Evolutionary conservation across 306 rosid genomes (phyloP).

Genomic region (Castanopsis chinensis): DNA sequence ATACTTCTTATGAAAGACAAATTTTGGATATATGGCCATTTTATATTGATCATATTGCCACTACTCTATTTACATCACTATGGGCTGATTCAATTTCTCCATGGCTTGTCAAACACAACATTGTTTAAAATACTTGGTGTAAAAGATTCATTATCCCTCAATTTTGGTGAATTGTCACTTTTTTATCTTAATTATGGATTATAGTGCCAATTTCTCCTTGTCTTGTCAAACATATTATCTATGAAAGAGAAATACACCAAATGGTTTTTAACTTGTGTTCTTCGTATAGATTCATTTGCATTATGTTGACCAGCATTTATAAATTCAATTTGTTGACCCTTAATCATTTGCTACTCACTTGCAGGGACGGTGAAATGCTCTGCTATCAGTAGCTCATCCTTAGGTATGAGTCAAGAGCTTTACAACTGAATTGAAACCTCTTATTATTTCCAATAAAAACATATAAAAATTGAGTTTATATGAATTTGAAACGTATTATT

Average conservation of each 20-base stretch:
- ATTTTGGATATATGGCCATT: not conserved
- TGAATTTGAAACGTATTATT: no score
- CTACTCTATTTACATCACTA: not conserved
- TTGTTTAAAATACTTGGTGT: not conserved
- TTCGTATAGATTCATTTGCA: not conserved
- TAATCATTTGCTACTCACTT: slow-evolving; percentile 9
- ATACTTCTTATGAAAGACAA: not conserved
- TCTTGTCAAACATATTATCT: not conserved
- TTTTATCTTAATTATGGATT: not conserved
- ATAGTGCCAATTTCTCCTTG: not conserved
- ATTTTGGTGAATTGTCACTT: not conserved
- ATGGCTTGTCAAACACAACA: not conserved
- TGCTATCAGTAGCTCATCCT: no score
- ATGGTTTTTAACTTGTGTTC: not conserved
- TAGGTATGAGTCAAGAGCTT: no score
- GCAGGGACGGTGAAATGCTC: slow-evolving; percentile 24
- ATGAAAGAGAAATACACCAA: not conserved
- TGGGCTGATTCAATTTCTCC: not conserved
- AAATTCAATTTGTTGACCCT: not conserved
- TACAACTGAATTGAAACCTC: no score
- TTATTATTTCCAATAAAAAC: no score
- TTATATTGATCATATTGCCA: not conserved
- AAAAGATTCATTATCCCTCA: not conserved
- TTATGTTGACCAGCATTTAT: not conserved
- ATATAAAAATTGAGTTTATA: no score